These are phyloP conservation scores for Trichosporon inkin DNA, from an alignment of 1,284 basidiomycete species.

Conservation along the genomic window DNA sequence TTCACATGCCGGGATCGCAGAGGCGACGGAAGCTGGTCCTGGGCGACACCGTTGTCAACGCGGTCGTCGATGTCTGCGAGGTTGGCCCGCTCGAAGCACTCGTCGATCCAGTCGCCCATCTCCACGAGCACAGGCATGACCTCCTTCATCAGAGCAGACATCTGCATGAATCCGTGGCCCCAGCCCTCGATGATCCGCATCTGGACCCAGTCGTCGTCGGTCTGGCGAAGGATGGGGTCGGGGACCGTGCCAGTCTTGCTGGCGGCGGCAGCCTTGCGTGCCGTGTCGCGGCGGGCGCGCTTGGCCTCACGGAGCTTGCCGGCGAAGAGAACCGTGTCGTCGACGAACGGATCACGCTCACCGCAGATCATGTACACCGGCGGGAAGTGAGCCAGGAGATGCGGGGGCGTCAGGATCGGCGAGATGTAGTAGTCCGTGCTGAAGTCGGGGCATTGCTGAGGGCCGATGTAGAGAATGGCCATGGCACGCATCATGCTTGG, in stretches of 20 bases:
- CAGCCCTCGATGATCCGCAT: conserved; percentile 85
- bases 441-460: conserved; percentile 86
- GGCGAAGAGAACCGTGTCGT: conserved; percentile 89
- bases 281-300: conserved; percentile 66
- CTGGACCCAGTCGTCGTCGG: conserved; percentile 90
- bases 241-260: conserved; percentile 14
- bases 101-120: conserved; percentile 87
- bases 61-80: conserved; percentile 32
- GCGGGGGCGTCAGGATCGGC: conserved; percentile 79
- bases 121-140: conserved; percentile 72
- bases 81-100: conserved; percentile 60
- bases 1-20: conserved; percentile 42
- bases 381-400: conserved; percentile 85
- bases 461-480: conserved; percentile 95
- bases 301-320: conserved; percentile 90
- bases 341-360: conserved; percentile 94
- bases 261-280: conserved; percentile 38
- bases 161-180: conserved; percentile 93
- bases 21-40: conserved; percentile 16
- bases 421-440: conserved; percentile 91
- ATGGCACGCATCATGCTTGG: conserved; percentile 97
- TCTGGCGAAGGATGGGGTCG: conserved; percentile 60
- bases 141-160: conserved; percentile 78
- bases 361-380: conserved; percentile 88
- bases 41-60: conserved; percentile 12